Evolutionary conservation across 768 basidiomycete genomes (phyloP).

Genomic region (Lentinula guzmanii): DNA sequence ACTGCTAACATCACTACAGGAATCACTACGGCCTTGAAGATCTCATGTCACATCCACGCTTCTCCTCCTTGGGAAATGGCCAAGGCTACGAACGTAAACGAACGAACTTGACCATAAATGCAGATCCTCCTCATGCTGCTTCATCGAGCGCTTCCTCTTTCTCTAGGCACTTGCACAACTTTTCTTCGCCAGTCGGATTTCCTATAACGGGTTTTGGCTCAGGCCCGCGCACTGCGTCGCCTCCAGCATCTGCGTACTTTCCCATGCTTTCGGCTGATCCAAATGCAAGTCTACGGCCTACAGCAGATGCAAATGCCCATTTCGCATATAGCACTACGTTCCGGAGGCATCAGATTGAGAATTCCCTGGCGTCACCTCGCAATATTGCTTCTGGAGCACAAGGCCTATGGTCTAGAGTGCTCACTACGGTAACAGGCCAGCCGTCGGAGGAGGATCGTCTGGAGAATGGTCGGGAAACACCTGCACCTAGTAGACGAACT

Average conservation of each 20-base stretch:
- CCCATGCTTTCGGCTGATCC: conserved; percentile 40
- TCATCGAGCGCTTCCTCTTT: neutral
- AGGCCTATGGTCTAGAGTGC: conserved; percentile 43
- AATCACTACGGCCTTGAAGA: neutral
- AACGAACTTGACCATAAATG: neutral
- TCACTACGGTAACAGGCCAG: conserved; percentile 34
- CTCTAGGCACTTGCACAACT: neutral
- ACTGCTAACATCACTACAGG: neutral
- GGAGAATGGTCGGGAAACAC: conserved; percentile 34
- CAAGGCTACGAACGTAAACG: conserved; percentile 6
- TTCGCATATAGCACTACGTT: conserved; percentile 83
- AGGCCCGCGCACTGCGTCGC: conserved; percentile 38
- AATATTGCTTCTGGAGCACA: conserved; percentile 45
- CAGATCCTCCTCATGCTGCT: neutral
- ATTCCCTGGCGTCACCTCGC: conserved; percentile 37
- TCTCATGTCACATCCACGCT: conserved; percentile 5
- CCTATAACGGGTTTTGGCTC: neutral
- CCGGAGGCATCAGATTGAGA: conserved; percentile 56
- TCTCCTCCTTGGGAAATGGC: neutral
- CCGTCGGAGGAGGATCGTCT: conserved; percentile 23
- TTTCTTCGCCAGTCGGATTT: neutral
- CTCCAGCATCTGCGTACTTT: conserved; percentile 81
- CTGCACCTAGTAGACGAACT: conserved; percentile 15
- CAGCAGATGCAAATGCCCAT: conserved; percentile 61
- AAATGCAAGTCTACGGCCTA: conserved; percentile 42